Evolutionary conservation across 331 rosid species (phyloP).

Genomic region (Erythrophleum ivorense): DNA sequence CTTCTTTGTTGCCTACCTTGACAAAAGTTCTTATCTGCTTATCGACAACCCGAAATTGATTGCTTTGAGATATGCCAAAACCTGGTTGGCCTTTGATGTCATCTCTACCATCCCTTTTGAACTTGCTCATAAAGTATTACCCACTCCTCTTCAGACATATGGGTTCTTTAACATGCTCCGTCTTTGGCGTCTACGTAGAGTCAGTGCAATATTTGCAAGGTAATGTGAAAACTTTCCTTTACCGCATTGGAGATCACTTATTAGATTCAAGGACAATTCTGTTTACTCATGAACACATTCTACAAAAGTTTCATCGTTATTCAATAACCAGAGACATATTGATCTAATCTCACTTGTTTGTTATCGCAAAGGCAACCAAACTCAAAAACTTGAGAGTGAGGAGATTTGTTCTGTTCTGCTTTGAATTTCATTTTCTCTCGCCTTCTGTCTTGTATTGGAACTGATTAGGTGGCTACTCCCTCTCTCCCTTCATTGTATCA

Average conservation of each 20-base stretch:
- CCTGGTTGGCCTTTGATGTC: conserved; percentile 72
- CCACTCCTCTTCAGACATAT: conserved; percentile 48
- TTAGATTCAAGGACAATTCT: not conserved
- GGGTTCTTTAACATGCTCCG: conserved; percentile 80
- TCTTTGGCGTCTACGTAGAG: conserved; percentile 87
- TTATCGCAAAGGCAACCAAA: not conserved
- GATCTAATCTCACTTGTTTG: not conserved
- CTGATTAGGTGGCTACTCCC: conserved; percentile 8
- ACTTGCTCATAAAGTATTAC: conserved; percentile 44
- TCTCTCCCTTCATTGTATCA: conserved; percentile 34
- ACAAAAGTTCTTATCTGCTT: conserved; percentile 60
- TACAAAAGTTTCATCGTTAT: not conserved
- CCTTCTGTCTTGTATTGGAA: not conserved
- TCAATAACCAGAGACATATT: not conserved
- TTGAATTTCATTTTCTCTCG: not conserved
- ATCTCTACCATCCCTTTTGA: conserved; percentile 70
- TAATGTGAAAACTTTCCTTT: conserved; percentile 28
- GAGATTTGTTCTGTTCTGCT: not conserved
- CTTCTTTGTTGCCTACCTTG: conserved; percentile 80
- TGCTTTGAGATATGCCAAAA: conserved; percentile 63
- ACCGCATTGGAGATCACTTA: not conserved
- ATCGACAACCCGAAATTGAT: conserved; percentile 53
- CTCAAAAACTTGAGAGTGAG: not conserved
- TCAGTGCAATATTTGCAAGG: conserved; percentile 79
- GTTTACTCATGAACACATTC: not conserved